Conservation (phyloP, 73 alveolate species). For the Paramecium caudatum region DNA sequence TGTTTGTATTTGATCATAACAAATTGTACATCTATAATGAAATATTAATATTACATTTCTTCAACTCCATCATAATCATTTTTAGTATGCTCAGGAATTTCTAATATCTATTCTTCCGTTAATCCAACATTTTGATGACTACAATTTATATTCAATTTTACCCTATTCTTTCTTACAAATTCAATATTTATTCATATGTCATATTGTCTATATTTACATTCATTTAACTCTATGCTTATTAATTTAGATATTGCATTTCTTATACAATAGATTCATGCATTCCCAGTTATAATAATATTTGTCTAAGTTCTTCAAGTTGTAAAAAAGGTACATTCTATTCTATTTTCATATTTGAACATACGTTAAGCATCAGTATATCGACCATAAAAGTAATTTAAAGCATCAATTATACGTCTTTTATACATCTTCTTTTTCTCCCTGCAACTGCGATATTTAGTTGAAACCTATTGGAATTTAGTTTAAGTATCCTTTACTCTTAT, state of each 20-base stretch:
- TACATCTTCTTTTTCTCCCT: slow-evolving; percentile 62
- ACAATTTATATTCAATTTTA: neutral
- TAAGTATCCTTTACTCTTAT: slow-evolving; percentile 47
- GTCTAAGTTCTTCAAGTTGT: slow-evolving; percentile 57
- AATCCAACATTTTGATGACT: slow-evolving; percentile 56
- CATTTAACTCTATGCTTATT: slow-evolving; percentile 1
- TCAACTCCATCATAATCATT: neutral
- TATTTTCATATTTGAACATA: neutral
- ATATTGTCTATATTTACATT: slow-evolving; percentile 44
- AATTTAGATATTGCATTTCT: slow-evolving; percentile 63
- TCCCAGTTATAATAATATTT: slow-evolving; percentile 41
- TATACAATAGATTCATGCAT: slow-evolving; percentile 64
- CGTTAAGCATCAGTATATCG: slow-evolving; percentile 64
- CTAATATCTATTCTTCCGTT: slow-evolving; percentile 24
- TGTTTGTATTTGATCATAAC: slow-evolving; percentile 28
- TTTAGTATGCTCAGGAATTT: slow-evolving; percentile 12
- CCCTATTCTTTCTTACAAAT: slow-evolving; percentile 60
- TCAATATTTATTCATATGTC: slow-evolving; percentile 56
- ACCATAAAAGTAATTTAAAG: slow-evolving; percentile 61
- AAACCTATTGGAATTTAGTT: neutral
- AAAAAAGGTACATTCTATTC: slow-evolving; percentile 64
- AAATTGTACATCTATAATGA: slow-evolving; percentile 46
- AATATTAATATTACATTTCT: slow-evolving; percentile 45
- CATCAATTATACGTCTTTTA: slow-evolving; percentile 65
- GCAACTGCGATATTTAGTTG: neutral